Evolutionary conservation across 305 asterid species (phyloP).

Genomic region (Solanum hybrid): DNA sequence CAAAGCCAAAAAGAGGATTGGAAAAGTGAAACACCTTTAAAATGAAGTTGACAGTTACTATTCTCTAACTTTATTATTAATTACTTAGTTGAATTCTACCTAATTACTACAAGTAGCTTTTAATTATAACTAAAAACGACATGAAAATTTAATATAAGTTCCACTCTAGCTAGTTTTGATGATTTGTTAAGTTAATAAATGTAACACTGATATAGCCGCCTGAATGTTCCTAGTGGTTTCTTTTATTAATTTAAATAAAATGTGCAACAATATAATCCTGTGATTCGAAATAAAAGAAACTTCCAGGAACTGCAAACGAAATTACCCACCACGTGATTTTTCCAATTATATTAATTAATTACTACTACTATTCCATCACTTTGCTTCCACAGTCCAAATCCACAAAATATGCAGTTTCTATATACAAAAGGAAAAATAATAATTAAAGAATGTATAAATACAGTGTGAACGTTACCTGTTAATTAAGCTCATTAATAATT

Average conservation of each 20-base stretch:
- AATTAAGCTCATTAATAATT: background rate
- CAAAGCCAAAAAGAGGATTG: background rate
- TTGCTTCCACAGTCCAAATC: constrained; percentile 9
- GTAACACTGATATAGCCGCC: constrained; percentile 25
- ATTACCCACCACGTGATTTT: constrained; percentile 36
- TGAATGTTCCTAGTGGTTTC: constrained; percentile 13
- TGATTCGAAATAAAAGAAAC: constrained; percentile 22
- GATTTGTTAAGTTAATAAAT: background rate
- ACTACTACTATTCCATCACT: background rate
- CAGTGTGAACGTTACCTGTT: background rate
- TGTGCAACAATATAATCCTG: constrained; percentile 42
- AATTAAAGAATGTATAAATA: background rate
- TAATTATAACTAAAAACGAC: background rate
- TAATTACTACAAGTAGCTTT: background rate
- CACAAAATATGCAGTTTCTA: background rate
- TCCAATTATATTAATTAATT: background rate
- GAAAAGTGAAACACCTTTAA: background rate
- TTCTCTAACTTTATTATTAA: background rate
- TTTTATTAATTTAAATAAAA: background rate
- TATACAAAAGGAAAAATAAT: background rate
- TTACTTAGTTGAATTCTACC: background rate
- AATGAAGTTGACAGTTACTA: background rate
- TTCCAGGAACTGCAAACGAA: constrained; percentile 49
- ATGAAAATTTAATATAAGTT: background rate
- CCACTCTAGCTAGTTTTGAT: background rate